Evolutionary conservation across 73 alveolate species (phyloP), one percentile per base, ranked within the genome.

Genomic region (Paramecium tetraurelia): DNA sequence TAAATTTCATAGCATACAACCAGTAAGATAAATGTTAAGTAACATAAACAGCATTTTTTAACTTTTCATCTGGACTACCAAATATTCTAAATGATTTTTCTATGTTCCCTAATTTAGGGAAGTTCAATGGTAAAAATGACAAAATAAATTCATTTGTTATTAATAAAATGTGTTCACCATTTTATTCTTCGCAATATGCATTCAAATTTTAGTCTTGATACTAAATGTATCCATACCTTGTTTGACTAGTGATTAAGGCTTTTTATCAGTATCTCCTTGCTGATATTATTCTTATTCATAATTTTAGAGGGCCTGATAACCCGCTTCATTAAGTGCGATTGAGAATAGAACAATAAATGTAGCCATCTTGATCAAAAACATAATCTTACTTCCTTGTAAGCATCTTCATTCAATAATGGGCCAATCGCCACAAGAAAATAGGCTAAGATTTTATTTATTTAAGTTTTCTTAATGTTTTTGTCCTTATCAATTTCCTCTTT

Each of bases 41-140:
- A 22, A 89, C 75, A 72, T 89, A 89, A n/a, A 89, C 94, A 46
- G 94, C 94, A 89, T 89, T 89, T 71, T 71, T 89, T 46, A 89
- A 83, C 29, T 71, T 70, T 72, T 89, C 94, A 44, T 68, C 92
- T 36, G 89, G 77, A 40, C 85, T 58, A 29, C 94, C 94, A 46
- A 89, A 70, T 70, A 89, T 89, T 50, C 57, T 43, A 33, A 72
- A 72, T 2, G 70, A 29, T 46, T 89, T 83, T 18, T 89, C 84
- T 5, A 33, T 44, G 24, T 89, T 44, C 2, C 92, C 85, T 22
- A 70, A 48, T 71, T 71, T 63, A 38, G 76, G 48, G 69, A 44
- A 89, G 48, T 70, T 70, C 46, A 12, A 24, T 21, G 94, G 94
- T 27, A 89, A 36, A 38, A 89, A 59, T 89, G 76, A 58, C 27